These are phyloP conservation scores for Escallonia rubra DNA, from an alignment of 129 eudicot genomes.

Conservation along the genomic window DNA sequence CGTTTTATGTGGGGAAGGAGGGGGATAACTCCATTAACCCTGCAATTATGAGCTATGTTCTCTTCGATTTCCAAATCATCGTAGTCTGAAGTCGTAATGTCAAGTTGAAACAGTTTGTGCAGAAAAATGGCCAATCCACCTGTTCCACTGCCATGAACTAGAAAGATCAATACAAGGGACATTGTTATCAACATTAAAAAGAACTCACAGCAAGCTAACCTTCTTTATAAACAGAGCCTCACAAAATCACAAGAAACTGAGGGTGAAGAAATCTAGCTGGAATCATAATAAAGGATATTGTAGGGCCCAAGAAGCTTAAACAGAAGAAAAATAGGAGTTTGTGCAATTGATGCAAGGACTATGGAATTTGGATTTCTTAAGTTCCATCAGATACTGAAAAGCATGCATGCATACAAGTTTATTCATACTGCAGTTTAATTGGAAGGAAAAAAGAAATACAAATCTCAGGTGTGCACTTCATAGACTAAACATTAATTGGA, in stretches of 20 bases:
- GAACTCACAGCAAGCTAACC: neutral
- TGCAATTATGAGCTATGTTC: slow-evolving; percentile 87
- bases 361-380: no score
- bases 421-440: no score
- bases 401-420: no score
- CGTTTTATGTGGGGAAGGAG: slow-evolving; percentile 90
- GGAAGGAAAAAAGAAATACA: no score
- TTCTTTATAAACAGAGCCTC: neutral
- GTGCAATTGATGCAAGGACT: no score
- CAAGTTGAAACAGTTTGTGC: slow-evolving; percentile 54
- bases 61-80: slow-evolving; percentile 93
- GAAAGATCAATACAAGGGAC: slow-evolving; percentile 13
- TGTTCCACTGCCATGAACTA: slow-evolving; percentile 68
- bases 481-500: no score
- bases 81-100: slow-evolving; percentile 90
- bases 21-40: slow-evolving; percentile 62
- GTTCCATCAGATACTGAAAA: no score
- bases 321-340: neutral
- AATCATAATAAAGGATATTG: neutral
- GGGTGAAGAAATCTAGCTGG: neutral
- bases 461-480: no score
- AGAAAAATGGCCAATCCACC: slow-evolving; percentile 92
- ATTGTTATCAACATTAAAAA: slow-evolving; percentile 5
- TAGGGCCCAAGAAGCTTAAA: neutral
- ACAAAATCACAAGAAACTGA: neutral